These are phyloP conservation scores for Phaffia tasmanica DNA, from an alignment of 768 basidiomycete species.

Conservation along the genomic window DNA sequence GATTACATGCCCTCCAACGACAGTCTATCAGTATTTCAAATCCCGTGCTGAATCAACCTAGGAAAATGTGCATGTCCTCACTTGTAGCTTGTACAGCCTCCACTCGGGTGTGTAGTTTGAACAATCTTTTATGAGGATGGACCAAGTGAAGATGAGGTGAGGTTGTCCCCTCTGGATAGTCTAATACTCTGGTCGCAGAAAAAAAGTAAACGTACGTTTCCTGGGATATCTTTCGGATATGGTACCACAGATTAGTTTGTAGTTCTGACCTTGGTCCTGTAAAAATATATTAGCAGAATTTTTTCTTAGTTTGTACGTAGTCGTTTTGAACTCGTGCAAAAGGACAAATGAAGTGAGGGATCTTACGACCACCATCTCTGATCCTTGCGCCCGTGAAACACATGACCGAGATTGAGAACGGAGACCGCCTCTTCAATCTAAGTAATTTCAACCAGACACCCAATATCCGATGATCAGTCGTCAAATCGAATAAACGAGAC, in stretches of 20 bases:
- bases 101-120: constrained; percentile 63
- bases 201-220: constrained; percentile 25
- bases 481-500: neutral
- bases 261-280: constrained; percentile 63
- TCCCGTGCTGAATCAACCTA: neutral
- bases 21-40: neutral
- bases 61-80: constrained; percentile 39
- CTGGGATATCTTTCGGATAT: constrained; percentile 62
- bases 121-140: constrained; percentile 47
- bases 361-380: constrained; percentile 66
- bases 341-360: constrained; percentile 36
- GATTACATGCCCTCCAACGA: constrained; percentile 3
- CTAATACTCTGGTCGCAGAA: too few relatives aligned
- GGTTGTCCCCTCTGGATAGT: too few relatives aligned
- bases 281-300: neutral
- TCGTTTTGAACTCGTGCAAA: constrained; percentile 23
- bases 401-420: constrained; percentile 83
- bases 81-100: constrained; percentile 93
- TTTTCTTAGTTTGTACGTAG: neutral
- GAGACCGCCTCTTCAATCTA: constrained; percentile 68
- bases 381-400: constrained; percentile 88
- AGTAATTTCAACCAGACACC: neutral
- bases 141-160: constrained; percentile 44
- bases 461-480: neutral
- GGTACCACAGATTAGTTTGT: constrained; percentile 61